Base-by-base conservation (phyloP, 495 filamentous ascomycete species). In the Penicillium subrubescens region DNA sequence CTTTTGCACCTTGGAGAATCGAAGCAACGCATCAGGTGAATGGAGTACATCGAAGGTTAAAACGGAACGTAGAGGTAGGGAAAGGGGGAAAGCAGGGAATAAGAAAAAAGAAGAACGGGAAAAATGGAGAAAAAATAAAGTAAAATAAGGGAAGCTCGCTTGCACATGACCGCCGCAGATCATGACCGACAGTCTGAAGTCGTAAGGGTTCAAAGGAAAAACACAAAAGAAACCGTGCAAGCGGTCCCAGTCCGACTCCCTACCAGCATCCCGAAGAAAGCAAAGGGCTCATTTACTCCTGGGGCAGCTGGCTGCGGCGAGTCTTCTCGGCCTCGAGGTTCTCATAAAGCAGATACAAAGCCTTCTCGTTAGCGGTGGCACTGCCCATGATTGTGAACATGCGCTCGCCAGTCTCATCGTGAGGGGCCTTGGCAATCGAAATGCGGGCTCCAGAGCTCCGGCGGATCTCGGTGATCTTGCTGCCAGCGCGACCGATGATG, bases 351-450 rank as follows among this genome's bases (percentile, higher is more conserved):
- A 98, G 87, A 76, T 94, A 98, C 10, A 99, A 84, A 17, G 95
- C 95, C 67, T 93, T 93, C 81, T 99, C 95, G 71, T 98, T 98
- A 64, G 91, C 91, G 77, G 86, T 86, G 27, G 89, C 88, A 61
- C 91, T 96, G 63, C 95, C 95, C 86, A 96, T 97, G 74, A 99
- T 97, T 65, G 95, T 98, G 82, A 98, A 99, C 95, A 99, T 98
- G 71, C 95, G 88, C 85, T 99, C 95, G 58, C 95, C 95, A 52
- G 92, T 94, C 60, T 98, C 96, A 68, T 98, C 95, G 70, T 99
- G 95, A 35, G 96, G 93, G 25, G 93, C 92, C 84, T 99, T 99
- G 67, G 95, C 95, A 75, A 99, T 99, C 62, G 93, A 97, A 80
- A 99, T 99, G 66, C 93, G 90, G 59, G 95, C 95, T 59, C 94